Evolutionary conservation across 192 early-diverging fungal genomes (phyloP), one percentile per base, ranked within the genome.

Genomic region (Umbelopsis sp.): DNA sequence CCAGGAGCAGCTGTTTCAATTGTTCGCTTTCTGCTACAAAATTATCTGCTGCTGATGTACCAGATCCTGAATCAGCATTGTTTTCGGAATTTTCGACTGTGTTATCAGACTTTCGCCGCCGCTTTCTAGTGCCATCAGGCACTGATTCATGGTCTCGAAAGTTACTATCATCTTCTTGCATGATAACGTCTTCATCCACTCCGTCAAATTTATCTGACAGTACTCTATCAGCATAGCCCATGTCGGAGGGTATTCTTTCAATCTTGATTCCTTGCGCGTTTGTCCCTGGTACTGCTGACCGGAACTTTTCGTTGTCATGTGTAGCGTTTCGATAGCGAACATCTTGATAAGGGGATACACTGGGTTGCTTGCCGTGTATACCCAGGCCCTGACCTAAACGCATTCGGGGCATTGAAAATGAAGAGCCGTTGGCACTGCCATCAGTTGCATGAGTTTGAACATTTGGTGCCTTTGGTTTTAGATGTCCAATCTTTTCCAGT

Each of bases 401-500:
- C 55, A 61, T 61, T 12, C 55, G 21, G 6, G 55, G 25, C 12
- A 61, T 61, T 12, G 48, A 49, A 6, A 20, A 49, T 16, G 20
- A 10, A 10, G 48, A 25, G 20, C 25, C 12, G 30, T 1, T 7
- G 49, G 23, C 13, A 30, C 61, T 25, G 37, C 37, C 10, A 35
- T 41, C 25, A 27, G 13, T 2, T 25, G 10, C 2, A 15, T 21
- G 20, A 11, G 18, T 52, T 9, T 20, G 41, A 49, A 9, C 1
- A 61, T 58, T 68, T 35, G 30, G 27, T 21, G 18, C 25, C 45
- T 64, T 48, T 22, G 50, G 27, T 18, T 55, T 50, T 8, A 78
- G 48, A 11, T 55, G 44, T 9, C 49, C 48, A 18, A 81, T 45
- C 25, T 77, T 76, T 27, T 66, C 68, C 37, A 92, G 53, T 25